These are phyloP conservation scores for Miamiensis avidus DNA, from an alignment of 169 alveolate genomes.

Conservation along the genomic window DNA sequence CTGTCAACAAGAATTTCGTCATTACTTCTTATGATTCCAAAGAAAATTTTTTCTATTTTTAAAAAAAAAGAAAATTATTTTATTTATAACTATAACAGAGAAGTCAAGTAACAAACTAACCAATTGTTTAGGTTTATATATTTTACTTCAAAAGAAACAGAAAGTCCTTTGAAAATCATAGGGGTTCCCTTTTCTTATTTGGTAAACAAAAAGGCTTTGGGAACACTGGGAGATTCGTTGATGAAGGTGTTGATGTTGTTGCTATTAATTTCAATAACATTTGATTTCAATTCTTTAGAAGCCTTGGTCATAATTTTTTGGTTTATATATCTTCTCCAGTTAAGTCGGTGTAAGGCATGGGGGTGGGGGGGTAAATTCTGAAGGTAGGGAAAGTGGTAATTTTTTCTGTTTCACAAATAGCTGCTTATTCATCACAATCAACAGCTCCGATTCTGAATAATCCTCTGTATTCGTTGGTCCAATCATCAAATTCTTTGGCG, in stretches of 20 bases:
- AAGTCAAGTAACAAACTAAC: too few species aligned
- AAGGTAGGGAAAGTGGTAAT: conserved; percentile 62
- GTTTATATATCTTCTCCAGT: not conserved
- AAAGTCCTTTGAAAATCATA: conserved; percentile 73
- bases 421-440: conserved; percentile 72
- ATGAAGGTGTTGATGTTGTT: conserved; percentile 74
- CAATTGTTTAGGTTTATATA: too few species aligned
- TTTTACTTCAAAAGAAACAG: conserved; percentile 65
- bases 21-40: conserved; percentile 75
- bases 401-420: conserved; percentile 71
- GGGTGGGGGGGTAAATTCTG: conserved; percentile 83
- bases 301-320: not conserved
- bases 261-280: conserved; percentile 63
- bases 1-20: conserved; percentile 62
- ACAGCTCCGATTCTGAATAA: conserved; percentile 82
- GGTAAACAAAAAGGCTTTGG: conserved; percentile 82
- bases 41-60: conserved; percentile 73
- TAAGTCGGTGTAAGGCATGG: conserved; percentile 72
- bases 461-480: conserved; percentile 84
- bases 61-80: too few species aligned
- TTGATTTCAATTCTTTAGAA: conserved; percentile 58
- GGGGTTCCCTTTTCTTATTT: conserved; percentile 76
- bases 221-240: conserved; percentile 77
- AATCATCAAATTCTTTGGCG: conserved; percentile 67
- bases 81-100: too few species aligned